Base-by-base conservation (phyloP, 352 stramenopile genomes). In the Pythium brassicae region DNA sequence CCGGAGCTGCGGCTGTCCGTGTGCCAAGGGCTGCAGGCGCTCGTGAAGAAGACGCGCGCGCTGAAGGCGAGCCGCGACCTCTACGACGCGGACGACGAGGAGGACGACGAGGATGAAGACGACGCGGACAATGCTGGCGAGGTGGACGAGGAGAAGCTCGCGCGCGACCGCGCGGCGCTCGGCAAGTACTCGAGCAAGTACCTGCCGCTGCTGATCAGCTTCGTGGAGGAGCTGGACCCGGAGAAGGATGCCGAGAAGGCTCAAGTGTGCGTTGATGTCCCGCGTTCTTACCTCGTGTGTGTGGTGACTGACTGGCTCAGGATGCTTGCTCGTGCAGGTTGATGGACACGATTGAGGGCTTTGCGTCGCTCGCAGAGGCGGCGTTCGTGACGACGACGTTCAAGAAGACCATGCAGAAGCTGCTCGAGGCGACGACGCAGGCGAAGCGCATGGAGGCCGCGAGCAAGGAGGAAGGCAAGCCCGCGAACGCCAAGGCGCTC, bases 371-470 rank as follows among this genome's bases (percentile, higher is more conserved):
- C 17, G 83, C 81, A 32, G 83, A 94, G 46, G 55, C 67, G 9
- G 54, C 75, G 9, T 72, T 94, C 12, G 78, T 95, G 19, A 61
- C 69, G 39, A 77, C 69, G 34, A 80, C 80, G 39, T 96, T 95
- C 69, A 89, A 90, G 53, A 91, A 90, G 71, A 87, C 92, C 63
- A 89, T 96, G 75, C 85, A 96, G 65, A 89, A 91, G 66, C 67
- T 96, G 35, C 66, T 96, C 11, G 78, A 95, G 55, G 71, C 81
- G n/a, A 90, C 86, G 19, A 92, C 83, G 9, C 70, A 90, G 40
- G 78, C 75, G 43, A 92, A 94, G 61, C 69, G 73, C 47, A 57
- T 87, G 11, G 82, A 87, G 40, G 53, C 66, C 14, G 61, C 72
- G 11, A 72, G 72, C 55, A 55, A 68, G 53, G 65, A 57, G 19